Percentiles rank a stretch among this genome's conserved stretches.
Evolutionary conservation across 164 flowering plant species (phyloP).

Genomic region (Macadamia integrifolia): DNA sequence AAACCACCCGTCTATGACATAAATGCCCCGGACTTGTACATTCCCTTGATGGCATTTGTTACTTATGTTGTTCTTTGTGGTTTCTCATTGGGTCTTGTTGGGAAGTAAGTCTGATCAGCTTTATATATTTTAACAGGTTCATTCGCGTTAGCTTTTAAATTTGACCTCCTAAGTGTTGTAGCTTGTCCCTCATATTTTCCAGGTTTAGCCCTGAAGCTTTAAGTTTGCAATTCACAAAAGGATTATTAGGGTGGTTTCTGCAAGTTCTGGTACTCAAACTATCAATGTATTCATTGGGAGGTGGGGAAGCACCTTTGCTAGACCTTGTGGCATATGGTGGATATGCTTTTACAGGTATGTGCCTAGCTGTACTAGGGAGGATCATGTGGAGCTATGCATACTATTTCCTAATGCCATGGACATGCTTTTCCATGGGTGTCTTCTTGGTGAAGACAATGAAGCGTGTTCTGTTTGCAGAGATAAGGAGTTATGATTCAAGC

Average conservation of each 20-base stretch:
- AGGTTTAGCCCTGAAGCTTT: slow-evolving; percentile 54
- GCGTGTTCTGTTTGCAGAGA: slow-evolving; percentile 36
- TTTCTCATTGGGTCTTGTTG: slow-evolving; percentile 44
- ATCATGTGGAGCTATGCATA: slow-evolving; percentile 32
- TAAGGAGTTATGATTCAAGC: slow-evolving; percentile 31
- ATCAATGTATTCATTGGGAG: slow-evolving; percentile 30
- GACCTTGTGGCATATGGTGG: slow-evolving; percentile 49
- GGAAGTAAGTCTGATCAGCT: slow-evolving; percentile 33
- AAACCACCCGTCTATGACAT: slow-evolving; percentile 62
- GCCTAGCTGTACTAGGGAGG: slow-evolving; percentile 38
- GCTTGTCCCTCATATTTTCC: slow-evolving; percentile 1
- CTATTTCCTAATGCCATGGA: slow-evolving; percentile 33
- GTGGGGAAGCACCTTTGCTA: slow-evolving; percentile 35
- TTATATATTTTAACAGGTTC: neutral
- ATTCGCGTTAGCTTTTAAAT: neutral
- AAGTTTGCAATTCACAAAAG: slow-evolving; percentile 31
- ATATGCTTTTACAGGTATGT: slow-evolving; percentile 40
- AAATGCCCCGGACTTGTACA: slow-evolving; percentile 61
- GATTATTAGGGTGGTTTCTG: slow-evolving; percentile 36
- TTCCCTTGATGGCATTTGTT: slow-evolving; percentile 59
- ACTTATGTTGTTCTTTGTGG: slow-evolving; percentile 56
- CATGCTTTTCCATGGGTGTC: slow-evolving; percentile 38
- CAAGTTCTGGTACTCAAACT: slow-evolving; percentile 34
- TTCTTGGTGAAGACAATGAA: slow-evolving; percentile 47
- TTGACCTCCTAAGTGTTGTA: neutral